Evolutionary conservation across 805 yeast species (phyloP), one percentile per base, ranked within the genome.

Genomic region (Nakazawaea sp.): DNA sequence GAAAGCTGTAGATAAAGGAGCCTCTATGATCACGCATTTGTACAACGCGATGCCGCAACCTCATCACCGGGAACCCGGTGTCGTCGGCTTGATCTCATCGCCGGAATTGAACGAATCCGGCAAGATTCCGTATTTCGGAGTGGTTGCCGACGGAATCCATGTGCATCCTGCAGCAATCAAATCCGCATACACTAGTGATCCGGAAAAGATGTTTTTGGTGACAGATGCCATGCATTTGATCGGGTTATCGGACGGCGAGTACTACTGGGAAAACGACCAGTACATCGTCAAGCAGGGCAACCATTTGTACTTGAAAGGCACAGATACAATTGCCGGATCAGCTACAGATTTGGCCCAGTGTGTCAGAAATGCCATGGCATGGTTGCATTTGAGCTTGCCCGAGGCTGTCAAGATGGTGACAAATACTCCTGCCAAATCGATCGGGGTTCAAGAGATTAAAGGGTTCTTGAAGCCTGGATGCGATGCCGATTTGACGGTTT

Each of bases 31-130:
- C 39, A 75, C 81, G 3, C 81, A 75, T 48, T 59, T 75, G 36
- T 75, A 70, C 54, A 75, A 75, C 46, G 81, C 81, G 45, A 75
- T 75, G 81, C 76, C 77, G 3, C 60, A 50, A 33, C 76, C 75
- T 6, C 79, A 72, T 47, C 80, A 74, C 48, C 58, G 81, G 46
- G 72, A 73, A 35, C 72, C 71, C 9, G 79, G 81, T 11, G 68
- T 73, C 16, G 64, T 72, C 25, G 81, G 81, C 2, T 56, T 74
- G 24, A 53, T 66, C 7, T 59, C 62, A 10, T 57, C 56, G 11
- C 56, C 65, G 4, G 42, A 46, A 26, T 20, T 39, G 23, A 18
- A 10, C 3, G 30, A 30, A 12, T 26, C 29, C 12, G 41, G 35
- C 17, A 39, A 23, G 9, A 46, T 52, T 18, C 80, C 80, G 15